Base-by-base conservation (phyloP, 139 green algal genomes). In the Pseudopediastrum boryanum region DNA sequence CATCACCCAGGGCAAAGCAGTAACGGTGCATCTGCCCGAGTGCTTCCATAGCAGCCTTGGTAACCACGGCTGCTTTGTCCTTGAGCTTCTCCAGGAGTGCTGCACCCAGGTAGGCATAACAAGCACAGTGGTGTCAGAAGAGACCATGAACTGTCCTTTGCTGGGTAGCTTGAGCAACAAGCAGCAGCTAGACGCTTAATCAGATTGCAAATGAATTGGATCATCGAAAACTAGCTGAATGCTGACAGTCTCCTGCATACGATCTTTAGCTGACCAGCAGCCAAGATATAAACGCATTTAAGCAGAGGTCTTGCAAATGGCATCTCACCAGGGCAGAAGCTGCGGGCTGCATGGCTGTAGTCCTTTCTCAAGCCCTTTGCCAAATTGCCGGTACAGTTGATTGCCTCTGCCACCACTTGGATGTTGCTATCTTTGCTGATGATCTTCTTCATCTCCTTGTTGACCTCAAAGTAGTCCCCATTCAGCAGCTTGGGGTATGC, bases 361-460 rank as follows among this genome's bases (percentile, higher is more conserved):
- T 87, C 86, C 33, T 76, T 79, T 1, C 94, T 86, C 66, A 97
- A 76, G 39, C 93, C 91, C 64, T 91, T 90, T 21, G 88, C 86
- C 56, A 96, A 76, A 9, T 71, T 65, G 13, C 81, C 90, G 2
- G 77, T 78, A 83, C 88, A 93, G 10, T 77, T 54, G 25, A 92
- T 81, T 29, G 92, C 93, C 77, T 94, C 93, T 0, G 85, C 89
- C 8, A 97, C 91, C 10, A 85, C 83, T 4, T 86, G 79, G 38
- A 96, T 85, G 77, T 97, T 97, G 86, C 84, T 93, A 85, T 98
- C 93, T 75, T 97, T 97, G 50, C 67, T 79, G 50, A 96, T 90
- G 59, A 90, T 83, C 80, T 95, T 96, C 56, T 93, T 93, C 71
- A 98, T 73, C 84, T 94, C 91, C 2, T 90, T 85, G 56, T 82